Evolutionary conservation across 345 rosid species (phyloP), one percentile per base, ranked within the genome.

Genomic region (Brassica juncea): DNA sequence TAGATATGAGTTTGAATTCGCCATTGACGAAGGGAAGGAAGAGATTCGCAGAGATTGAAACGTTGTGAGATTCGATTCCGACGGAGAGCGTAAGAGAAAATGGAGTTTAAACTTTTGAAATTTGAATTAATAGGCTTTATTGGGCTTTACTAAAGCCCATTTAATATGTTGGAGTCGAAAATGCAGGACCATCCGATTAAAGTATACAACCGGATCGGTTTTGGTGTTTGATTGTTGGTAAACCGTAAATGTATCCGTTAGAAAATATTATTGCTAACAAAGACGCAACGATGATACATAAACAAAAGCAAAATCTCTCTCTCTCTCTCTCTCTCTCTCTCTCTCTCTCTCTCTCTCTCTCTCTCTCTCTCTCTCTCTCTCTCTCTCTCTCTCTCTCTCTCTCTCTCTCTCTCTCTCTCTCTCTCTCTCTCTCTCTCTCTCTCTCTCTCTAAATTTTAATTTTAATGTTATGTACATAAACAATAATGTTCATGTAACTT

Each of bases 1-100:
- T 1, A 87, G 76, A 72, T 57, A 61, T 57, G 80, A 11, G 68
- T 82, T 89, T 54, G 90, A 66, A 23, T 88, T 84, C 82, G 91
- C 87, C 92, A 88, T 90, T 82, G 88, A 68, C 12, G 55, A 69
- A 54, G 34, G 42, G 2, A 15, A 28, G 66, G 5, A 16, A 67
- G 76, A 16, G 42, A 32, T 8, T 67, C 12, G 75, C 10, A 62
- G 80, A 58, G 82, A 52, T 62, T 23, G 10, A 49, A 47, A 30
- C 65, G 2, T 14, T 12, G 35, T 2, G 34, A 61, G 67, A n/a
- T 31, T 23, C 25, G 67, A n/a, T 63, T 19, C 44, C 2, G 64
- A 25, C 52, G 54, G 49, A 65, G 52, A 72, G 77, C 68, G 75
- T 64, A 0, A 23, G 25, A 32, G 19, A 63, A 16, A n/a, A 5